phyloP scores from a whole-genome alignment of 2,329 filamentous ascomycete species.

The Cladosporium sp. region DNA sequence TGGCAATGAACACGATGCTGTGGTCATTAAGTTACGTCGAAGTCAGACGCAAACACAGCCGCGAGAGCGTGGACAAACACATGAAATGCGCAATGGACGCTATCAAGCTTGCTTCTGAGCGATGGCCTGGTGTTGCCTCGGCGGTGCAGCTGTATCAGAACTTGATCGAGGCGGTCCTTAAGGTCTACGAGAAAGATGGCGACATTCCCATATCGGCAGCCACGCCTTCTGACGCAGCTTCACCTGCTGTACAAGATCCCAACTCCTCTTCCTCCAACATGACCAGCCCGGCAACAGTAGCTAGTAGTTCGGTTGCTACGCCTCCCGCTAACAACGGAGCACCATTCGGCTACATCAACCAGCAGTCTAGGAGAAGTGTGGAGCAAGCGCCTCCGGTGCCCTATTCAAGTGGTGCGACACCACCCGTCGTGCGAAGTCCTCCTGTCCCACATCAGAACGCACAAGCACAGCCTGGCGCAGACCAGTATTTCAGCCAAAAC shows the following conservation, averaged over 20 bases:
- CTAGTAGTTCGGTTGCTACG: slow-evolving; percentile 36
- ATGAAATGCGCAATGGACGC: slow-evolving; percentile 74
- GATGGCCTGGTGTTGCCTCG: slow-evolving; percentile 88
- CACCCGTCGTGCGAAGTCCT: slow-evolving; percentile 3
- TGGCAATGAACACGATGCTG: slow-evolving; percentile 85
- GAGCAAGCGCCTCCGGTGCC: slow-evolving; percentile 35
- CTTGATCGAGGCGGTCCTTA: slow-evolving; percentile 80
- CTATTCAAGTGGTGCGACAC: slow-evolving; percentile 28
- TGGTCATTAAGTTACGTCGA: slow-evolving; percentile 90
- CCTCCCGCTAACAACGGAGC: slow-evolving; percentile 30
- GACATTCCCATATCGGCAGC: slow-evolving; percentile 51
- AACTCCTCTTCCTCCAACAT: slow-evolving; percentile 27
- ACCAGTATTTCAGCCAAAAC: slow-evolving; percentile 5
- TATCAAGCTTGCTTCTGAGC: slow-evolving; percentile 75
- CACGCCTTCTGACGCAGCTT: slow-evolving; percentile 48
- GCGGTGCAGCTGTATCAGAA: slow-evolving; percentile 85
- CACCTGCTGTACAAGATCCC: slow-evolving; percentile 32
- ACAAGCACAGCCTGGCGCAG: slow-evolving; percentile 6
- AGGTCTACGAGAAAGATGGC: slow-evolving; percentile 72
- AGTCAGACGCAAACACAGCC: slow-evolving; percentile 70
- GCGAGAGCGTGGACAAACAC: slow-evolving; percentile 74
- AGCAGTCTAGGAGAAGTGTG: slow-evolving; percentile 31
- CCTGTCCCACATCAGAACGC: slow-evolving; percentile 2
- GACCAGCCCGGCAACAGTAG: slow-evolving; percentile 44
- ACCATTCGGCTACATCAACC: slow-evolving; percentile 35